Base-by-base conservation (phyloP, 345 rosid genomes). In the Eucalyptus cloeziana region DNA sequence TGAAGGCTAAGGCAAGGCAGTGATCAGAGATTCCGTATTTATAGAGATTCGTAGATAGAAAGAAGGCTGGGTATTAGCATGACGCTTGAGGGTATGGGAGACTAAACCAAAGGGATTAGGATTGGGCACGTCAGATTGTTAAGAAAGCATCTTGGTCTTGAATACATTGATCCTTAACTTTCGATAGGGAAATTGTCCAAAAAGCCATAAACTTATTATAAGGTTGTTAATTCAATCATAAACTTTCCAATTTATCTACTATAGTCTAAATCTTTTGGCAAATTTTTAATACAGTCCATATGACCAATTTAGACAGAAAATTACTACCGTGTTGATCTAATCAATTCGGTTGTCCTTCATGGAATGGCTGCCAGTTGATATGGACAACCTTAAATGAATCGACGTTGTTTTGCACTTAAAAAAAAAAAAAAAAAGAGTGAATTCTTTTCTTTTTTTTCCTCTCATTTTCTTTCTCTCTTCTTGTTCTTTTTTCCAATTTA, bases 271-370 rank as follows among this genome's bases (percentile, higher is more conserved):
- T 8, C 9, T n/a, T n/a, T 14, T 64, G 10, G 5, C 10, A n/a
- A 64, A 7, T 64, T 15, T 7, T 16, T 5, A 14, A 64, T n/a
- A 62, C 16, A n/a, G 0, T 14, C 0, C 2, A 64, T 64, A 8
- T n/a, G 19, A 7, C 1, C 19, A 64, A 64, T 64, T 30, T 30
- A 64, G 10, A 1, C 2, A n/a, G 9, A 7, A 64, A 64, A 62
- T 62, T 12, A 7, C 10, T 13, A 30, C 0, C 9, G 0, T 30
- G 9, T 13, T 3, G 1, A 0, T 62, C 37, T 2, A 60, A 60
- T 60, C 4, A 13, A 0, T 0, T 30, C 3, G 4, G 2, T 15
- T 62, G 33, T 30, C 71, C 71, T 62, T 30, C 31, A 31, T 62
- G 37, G 0, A 7, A 62, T 62, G 33, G 33, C 9, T 6, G 7